phyloP scores from a whole-genome alignment of 2,329 filamentous ascomycete species.

The Arthrobotrys pseudoclavata region DNA sequence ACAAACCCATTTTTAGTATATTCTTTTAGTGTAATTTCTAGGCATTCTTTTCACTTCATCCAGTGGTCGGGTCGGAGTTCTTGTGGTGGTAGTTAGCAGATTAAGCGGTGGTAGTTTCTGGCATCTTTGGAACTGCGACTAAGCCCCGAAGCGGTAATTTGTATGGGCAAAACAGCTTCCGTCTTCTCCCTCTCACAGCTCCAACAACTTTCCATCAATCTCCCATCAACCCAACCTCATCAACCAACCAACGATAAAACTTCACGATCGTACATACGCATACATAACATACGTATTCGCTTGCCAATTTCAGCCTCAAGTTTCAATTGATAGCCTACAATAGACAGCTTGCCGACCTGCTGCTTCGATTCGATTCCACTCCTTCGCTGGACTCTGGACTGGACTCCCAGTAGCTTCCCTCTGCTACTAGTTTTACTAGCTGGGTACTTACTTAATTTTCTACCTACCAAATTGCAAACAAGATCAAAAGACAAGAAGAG shows the following conservation, averaged over 20 bases:
- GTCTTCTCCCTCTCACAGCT: slow-evolving; percentile 19
- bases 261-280: neutral
- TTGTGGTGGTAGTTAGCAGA: neutral
- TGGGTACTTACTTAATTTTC: slow-evolving; percentile 24
- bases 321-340: slow-evolving; percentile 51
- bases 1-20: slow-evolving; percentile 44
- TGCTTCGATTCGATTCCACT: slow-evolving; percentile 44
- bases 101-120: slow-evolving; percentile 26
- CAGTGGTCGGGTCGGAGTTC: slow-evolving; percentile 36
- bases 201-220: slow-evolving; percentile 30
- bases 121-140: slow-evolving; percentile 19
- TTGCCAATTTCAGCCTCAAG: slow-evolving; percentile 39
- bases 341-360: slow-evolving; percentile 14
- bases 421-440: slow-evolving; percentile 40
- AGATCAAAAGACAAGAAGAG: slow-evolving; percentile 19
- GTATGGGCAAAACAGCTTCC: slow-evolving; percentile 47
- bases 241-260: slow-evolving; percentile 11
- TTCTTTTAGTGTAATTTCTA: slow-evolving; percentile 35
- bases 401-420: slow-evolving; percentile 34
- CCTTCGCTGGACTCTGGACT: slow-evolving; percentile 59
- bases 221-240: slow-evolving; percentile 28
- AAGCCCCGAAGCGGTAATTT: slow-evolving; percentile 56
- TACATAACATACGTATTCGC: slow-evolving; percentile 2
- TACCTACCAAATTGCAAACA: slow-evolving; percentile 37
- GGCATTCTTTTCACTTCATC: slow-evolving; percentile 37